A percentile compares a stretch with the other conserved stretches of the same genome.
These are phyloP conservation scores for Panellus pusillus DNA, from an alignment of 768 basidiomycete genomes.

Conservation along the genomic window DNA sequence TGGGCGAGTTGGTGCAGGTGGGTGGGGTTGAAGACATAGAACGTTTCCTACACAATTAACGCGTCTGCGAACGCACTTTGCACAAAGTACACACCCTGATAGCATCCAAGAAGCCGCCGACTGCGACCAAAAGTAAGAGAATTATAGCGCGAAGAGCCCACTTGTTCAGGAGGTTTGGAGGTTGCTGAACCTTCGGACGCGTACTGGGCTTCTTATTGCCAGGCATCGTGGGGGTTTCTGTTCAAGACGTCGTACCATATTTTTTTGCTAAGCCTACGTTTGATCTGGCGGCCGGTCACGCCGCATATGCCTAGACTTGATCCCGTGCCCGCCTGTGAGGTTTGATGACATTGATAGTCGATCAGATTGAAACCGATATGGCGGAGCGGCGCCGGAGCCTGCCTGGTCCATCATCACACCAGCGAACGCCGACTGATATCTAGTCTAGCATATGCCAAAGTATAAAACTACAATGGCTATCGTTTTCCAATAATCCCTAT, in stretches of 20 bases:
- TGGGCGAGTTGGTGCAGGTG: conserved; percentile 72
- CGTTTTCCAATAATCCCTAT: conserved; percentile 67
- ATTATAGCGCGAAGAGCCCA: conserved; percentile 40
- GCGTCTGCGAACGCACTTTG: not conserved
- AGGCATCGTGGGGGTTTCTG: conserved; percentile 1
- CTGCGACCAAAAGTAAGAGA: conserved; percentile 34
- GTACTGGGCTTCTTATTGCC: conserved; percentile 11
- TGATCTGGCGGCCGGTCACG: not conserved
- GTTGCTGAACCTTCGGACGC: conserved; percentile 2
- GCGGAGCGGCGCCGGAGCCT: not conserved
- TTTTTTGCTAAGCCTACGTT: not conserved
- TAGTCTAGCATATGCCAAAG: not conserved
- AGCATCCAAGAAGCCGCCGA: conserved; percentile 55
- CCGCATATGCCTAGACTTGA: too few species aligned
- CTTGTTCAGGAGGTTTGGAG: conserved; percentile 23
- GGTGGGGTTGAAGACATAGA: conserved; percentile 82
- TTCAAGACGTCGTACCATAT: conserved; percentile 2
- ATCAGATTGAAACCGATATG: too few species aligned
- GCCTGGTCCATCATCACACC: too few species aligned
- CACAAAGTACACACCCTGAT: conserved; percentile 51
- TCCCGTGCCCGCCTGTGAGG: too few species aligned
- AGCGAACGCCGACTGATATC: too few species aligned
- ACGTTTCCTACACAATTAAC: conserved; percentile 58
- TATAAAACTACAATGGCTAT: conserved; percentile 26
- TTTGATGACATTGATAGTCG: too few species aligned